Evolutionary conservation across 2,329 filamentous ascomycete species (phyloP).

Genomic region (Aspergillus intermedius): DNA sequence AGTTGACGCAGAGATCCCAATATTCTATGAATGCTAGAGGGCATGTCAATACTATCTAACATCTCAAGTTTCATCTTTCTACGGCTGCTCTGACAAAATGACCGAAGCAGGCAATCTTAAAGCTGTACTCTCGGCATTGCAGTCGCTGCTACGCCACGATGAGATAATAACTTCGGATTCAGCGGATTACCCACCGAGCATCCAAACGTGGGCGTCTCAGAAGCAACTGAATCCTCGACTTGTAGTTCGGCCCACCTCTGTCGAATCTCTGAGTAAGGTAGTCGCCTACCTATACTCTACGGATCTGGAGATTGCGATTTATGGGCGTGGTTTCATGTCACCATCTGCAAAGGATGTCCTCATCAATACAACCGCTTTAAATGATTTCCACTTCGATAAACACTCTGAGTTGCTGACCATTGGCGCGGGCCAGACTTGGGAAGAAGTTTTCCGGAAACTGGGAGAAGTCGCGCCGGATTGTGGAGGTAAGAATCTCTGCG

Average conservation of each 20-base stretch:
- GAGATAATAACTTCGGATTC: slow-evolving; percentile 20
- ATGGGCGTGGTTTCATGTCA: slow-evolving; percentile 31
- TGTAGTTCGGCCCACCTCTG: slow-evolving; percentile 25
- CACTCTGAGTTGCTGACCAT: slow-evolving; percentile 25
- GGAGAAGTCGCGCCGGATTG: slow-evolving; percentile 29
- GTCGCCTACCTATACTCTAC: slow-evolving; percentile 28
- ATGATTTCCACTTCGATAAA: slow-evolving; percentile 29
- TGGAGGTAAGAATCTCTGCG: slow-evolving; percentile 13
- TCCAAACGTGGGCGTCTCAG: slow-evolving; percentile 27
- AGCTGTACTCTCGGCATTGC: neutral
- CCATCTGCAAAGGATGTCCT: slow-evolving; percentile 33
- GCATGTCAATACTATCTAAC: too few relatives aligned
- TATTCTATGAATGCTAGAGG: too few relatives aligned
- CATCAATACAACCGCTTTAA: slow-evolving; percentile 32
- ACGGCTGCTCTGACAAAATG: too few relatives aligned
- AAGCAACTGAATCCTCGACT: slow-evolving; percentile 27
- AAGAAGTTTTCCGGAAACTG: slow-evolving; percentile 30
- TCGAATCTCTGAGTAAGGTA: slow-evolving; percentile 23
- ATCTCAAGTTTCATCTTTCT: too few relatives aligned
- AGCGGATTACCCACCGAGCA: slow-evolving; percentile 14
- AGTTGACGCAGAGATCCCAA: too few relatives aligned
- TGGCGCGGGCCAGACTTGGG: slow-evolving; percentile 34
- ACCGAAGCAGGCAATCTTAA: too few relatives aligned
- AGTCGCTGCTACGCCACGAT: slow-evolving; percentile 4
- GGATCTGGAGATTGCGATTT: slow-evolving; percentile 32